phyloP scores from a whole-genome alignment of 495 filamentous ascomycete species.

The Chlorociboria aeruginascens region DNA sequence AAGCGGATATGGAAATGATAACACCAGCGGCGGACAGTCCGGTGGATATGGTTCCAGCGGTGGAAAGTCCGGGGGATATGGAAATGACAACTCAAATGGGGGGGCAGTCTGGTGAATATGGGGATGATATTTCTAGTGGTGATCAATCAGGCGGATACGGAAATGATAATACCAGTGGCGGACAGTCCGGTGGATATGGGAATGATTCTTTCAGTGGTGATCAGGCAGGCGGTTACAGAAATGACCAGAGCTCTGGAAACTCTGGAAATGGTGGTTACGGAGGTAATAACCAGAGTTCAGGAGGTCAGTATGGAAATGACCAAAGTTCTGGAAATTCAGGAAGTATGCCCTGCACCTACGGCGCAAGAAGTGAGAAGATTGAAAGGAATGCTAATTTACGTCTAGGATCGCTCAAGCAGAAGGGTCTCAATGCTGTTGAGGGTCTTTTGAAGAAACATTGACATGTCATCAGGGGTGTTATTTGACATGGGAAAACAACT shows the following conservation, averaged over 20 bases:
- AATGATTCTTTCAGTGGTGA: neutral
- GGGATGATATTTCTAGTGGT: neutral
- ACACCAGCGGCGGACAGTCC: too few relatives aligned
- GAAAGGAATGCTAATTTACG: neutral
- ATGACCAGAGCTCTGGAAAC: neutral
- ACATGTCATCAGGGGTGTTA: neutral
- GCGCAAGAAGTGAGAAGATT: too few relatives aligned
- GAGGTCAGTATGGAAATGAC: neutral
- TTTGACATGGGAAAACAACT: neutral
- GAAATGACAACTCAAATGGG: too few relatives aligned
- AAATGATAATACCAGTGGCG: too few relatives aligned
- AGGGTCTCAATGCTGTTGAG: constrained; percentile 2
- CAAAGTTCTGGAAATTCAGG: neutral
- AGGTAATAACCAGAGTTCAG: neutral
- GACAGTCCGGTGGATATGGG: neutral
- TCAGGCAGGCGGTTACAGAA: neutral
- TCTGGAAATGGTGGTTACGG: neutral
- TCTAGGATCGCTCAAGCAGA: neutral
- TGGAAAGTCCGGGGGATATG: neutral
- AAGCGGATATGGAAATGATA: too few relatives aligned
- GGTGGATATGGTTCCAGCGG: neutral
- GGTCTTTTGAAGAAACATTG: neutral
- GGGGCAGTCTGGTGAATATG: too few relatives aligned
- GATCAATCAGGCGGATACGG: too few relatives aligned
- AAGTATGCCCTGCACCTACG: neutral